Evolutionary conservation across 2,329 filamentous ascomycete genomes (phyloP).

Genomic region (Cytospora piceicola): DNA sequence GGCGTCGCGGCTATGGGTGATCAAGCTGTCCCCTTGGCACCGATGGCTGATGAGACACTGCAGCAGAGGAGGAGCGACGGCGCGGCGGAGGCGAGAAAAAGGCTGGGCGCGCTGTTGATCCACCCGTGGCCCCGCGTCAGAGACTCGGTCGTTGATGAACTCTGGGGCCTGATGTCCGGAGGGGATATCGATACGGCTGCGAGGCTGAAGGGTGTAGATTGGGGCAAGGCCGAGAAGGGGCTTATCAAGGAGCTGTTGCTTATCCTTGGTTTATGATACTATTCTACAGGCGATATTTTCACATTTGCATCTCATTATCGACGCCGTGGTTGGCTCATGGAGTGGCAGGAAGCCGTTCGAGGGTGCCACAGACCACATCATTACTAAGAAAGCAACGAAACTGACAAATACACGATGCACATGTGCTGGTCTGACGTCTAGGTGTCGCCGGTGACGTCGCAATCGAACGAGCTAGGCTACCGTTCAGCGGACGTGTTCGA

Average conservation of each 20-base stretch:
- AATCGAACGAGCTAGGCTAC: neutral
- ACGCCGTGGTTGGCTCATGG: neutral
- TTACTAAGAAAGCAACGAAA: neutral
- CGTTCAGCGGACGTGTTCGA: neutral
- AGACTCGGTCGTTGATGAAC: conserved; percentile 61
- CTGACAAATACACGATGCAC: conserved; percentile 11
- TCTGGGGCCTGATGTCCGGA: conserved; percentile 53
- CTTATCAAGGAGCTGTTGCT: conserved; percentile 49
- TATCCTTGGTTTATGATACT: conserved; percentile 45
- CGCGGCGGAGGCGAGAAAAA: conserved; percentile 62
- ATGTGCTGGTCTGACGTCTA: neutral
- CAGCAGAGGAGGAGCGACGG: conserved; percentile 45
- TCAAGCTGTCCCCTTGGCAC: conserved; percentile 20
- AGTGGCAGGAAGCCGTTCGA: neutral
- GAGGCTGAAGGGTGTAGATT: conserved; percentile 58
- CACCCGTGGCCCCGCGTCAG: conserved; percentile 83
- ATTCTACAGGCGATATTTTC: neutral
- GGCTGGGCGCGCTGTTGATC: conserved; percentile 72
- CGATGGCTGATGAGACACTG: conserved; percentile 32
- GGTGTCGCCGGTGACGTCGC: conserved; percentile 16
- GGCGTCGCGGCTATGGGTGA: conserved; percentile 56
- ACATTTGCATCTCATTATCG: neutral
- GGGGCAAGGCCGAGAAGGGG: conserved; percentile 57
- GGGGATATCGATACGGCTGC: conserved; percentile 38
- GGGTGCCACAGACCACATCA: neutral